Evolutionary conservation across 108 stramenopile species (phyloP).

Genomic region (Phaeodactylum tricornutum): DNA sequence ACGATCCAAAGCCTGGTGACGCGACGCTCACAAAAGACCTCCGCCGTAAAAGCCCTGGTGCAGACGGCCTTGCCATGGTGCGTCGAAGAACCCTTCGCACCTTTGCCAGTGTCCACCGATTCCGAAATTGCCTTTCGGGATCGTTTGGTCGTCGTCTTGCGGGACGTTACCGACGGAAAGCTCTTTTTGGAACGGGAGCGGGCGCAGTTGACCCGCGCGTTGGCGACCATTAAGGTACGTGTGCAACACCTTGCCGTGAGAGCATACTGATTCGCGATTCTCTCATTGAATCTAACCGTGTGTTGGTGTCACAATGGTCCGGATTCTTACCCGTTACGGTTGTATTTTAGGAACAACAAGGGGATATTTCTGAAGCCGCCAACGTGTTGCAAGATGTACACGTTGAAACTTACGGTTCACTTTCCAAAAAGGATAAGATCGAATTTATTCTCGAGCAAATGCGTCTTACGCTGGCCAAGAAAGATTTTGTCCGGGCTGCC

Average conservation of each 20-base stretch:
- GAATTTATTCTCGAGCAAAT: conserved; percentile 99
- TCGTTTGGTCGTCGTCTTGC: conserved; percentile 71
- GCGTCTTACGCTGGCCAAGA: conserved; percentile 85
- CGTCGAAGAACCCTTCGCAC: conserved; percentile 33
- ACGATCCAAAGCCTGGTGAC: conserved; percentile 61
- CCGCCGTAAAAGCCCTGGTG: conserved; percentile 57
- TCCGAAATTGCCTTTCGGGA: conserved; percentile 22
- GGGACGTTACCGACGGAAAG: conserved; percentile 95
- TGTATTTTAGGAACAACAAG: conserved; percentile 53
- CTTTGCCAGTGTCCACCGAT: conserved; percentile 13
- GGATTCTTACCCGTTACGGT: not conserved
- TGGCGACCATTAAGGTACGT: conserved; percentile 69
- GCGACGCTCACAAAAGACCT: conserved; percentile 71
- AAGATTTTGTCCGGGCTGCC: conserved; percentile 89
- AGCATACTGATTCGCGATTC: not conserved
- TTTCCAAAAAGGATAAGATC: conserved; percentile 94
- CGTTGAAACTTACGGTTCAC: conserved; percentile 96
- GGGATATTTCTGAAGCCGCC: conserved; percentile 77
- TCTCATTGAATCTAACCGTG: not conserved
- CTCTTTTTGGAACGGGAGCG: conserved; percentile 96
- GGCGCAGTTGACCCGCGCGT: conserved; percentile 76
- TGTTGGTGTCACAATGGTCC: not conserved
- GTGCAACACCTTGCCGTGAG: not conserved
- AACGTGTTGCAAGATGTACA: conserved; percentile 94
- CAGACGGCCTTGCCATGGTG: conserved; percentile 62